phyloP scores from a whole-genome alignment of 768 basidiomycete species.

The Boletus vermiculosoides region DNA sequence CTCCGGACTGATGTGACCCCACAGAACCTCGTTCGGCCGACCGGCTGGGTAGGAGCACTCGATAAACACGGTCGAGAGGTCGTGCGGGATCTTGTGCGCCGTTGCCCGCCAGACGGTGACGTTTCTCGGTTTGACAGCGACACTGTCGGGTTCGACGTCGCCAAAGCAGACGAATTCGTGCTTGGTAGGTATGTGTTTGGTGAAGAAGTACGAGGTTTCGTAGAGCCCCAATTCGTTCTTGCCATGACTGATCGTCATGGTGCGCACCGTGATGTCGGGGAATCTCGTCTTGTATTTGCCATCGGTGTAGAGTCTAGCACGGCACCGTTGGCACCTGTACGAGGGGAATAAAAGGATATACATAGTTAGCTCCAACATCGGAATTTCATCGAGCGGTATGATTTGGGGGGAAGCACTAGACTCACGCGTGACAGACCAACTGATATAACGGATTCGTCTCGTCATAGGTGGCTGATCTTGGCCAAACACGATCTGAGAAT shows the following conservation, averaged over 20 bases:
- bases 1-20: constrained; percentile 84
- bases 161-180: constrained; percentile 92
- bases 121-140: constrained; percentile 61
- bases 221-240: constrained; percentile 54
- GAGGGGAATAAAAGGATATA: neutral
- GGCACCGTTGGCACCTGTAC: no score
- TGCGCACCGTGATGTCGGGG: constrained; percentile 58
- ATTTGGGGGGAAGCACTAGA: constrained; percentile 8
- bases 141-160: constrained; percentile 84
- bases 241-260: constrained; percentile 75
- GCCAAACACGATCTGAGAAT: constrained; percentile 83
- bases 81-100: constrained; percentile 69
- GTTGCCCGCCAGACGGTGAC: constrained; percentile 78
- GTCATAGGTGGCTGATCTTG: constrained; percentile 75
- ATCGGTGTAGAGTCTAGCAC: constrained; percentile 48
- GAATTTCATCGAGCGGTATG: neutral
- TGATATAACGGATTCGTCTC: constrained; percentile 57
- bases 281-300: constrained; percentile 52
- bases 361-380: constrained; percentile 13
- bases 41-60: constrained; percentile 90
- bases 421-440: constrained; percentile 65
- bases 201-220: constrained; percentile 81
- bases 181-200: constrained; percentile 61
- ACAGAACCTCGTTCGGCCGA: constrained; percentile 64
- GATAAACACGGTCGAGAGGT: constrained; percentile 81